Evolutionary conservation across 164 flowering plant species (phyloP).

Genomic region (Vitis cinerea): DNA sequence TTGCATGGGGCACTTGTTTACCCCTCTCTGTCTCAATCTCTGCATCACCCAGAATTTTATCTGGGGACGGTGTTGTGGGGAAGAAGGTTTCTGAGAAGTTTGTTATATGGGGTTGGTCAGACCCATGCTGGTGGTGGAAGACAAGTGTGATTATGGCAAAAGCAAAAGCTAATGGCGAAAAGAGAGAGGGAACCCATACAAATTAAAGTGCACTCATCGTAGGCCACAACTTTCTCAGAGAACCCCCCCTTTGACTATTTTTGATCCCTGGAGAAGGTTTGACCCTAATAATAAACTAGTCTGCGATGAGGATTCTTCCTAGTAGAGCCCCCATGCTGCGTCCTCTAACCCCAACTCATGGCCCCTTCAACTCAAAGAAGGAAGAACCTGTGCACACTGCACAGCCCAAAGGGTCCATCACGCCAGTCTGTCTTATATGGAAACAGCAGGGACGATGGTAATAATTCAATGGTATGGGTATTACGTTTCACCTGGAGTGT

Average conservation of each 20-base stretch:
- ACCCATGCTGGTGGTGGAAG: conserved; percentile 21
- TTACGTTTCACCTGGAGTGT: too few relatives aligned
- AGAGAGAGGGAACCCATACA: conserved; percentile 57
- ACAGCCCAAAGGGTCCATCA: too few relatives aligned
- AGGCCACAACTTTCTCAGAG: conserved; percentile 13
- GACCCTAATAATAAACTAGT: neutral
- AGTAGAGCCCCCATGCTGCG: neutral
- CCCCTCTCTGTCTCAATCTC: neutral
- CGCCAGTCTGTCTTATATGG: too few relatives aligned
- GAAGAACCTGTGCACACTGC: too few relatives aligned
- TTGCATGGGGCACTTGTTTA: neutral
- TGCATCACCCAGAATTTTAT: neutral
- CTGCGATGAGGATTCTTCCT: neutral
- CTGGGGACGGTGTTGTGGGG: conserved; percentile 19
- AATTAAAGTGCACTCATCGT: conserved; percentile 45
- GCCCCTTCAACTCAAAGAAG: neutral
- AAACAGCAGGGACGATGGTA: too few relatives aligned
- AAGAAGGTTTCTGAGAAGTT: conserved; percentile 19
- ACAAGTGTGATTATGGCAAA: conserved; percentile 33
- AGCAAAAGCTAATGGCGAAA: conserved; percentile 28
- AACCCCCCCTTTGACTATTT: conserved; percentile 12
- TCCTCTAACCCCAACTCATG: neutral
- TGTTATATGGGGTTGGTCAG: conserved; percentile 2
- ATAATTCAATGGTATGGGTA: too few relatives aligned
- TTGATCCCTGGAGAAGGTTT: conserved; percentile 9